phyloP scores from a whole-genome alignment of 2,329 filamentous ascomycete genomes.

The Aspergillus uvarum region DNA sequence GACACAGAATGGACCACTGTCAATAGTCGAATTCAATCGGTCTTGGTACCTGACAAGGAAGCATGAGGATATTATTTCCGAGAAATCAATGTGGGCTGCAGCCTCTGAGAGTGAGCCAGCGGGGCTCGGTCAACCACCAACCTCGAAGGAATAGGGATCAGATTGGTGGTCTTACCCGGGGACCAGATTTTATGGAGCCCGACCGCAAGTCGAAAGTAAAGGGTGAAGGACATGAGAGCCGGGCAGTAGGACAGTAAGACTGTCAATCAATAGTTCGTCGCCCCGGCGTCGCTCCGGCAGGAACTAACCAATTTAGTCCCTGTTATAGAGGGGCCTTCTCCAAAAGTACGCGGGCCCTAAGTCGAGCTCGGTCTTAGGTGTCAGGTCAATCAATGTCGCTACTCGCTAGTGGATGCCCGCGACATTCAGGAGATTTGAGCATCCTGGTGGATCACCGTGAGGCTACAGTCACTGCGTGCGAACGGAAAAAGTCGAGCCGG shows the following conservation, averaged over 20 bases:
- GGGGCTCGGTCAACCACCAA: not conserved
- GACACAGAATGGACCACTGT: not conserved
- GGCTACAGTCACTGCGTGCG: conserved; percentile 19
- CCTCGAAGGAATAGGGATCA: too few relatives aligned
- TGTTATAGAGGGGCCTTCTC: conserved; percentile 8
- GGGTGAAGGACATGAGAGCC: not conserved
- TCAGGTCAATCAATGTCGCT: not conserved
- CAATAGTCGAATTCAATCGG: not conserved
- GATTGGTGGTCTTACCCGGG: not conserved
- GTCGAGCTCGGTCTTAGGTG: conserved; percentile 1
- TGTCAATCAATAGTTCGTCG: conserved; percentile 19
- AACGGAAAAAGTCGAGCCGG: conserved; percentile 27
- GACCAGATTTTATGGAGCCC: not conserved
- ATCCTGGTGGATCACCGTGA: conserved; percentile 26
- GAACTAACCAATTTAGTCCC: conserved; percentile 17
- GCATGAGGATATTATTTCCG: not conserved
- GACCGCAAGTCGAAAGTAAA: not conserved
- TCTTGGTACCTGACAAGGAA: not conserved
- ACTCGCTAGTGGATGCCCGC: not conserved
- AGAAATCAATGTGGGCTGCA: not conserved
- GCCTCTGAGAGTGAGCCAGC: not conserved
- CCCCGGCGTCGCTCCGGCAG: conserved; percentile 5
- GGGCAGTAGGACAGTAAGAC: not conserved
- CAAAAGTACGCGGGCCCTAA: conserved; percentile 11
- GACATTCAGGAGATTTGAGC: not conserved